A percentile compares a stretch with the other conserved stretches of the same genome.
These are phyloP conservation scores for Tillandsia leiboldiana DNA, from an alignment of 176 grass and related monocot species.

Conservation along the genomic window DNA sequence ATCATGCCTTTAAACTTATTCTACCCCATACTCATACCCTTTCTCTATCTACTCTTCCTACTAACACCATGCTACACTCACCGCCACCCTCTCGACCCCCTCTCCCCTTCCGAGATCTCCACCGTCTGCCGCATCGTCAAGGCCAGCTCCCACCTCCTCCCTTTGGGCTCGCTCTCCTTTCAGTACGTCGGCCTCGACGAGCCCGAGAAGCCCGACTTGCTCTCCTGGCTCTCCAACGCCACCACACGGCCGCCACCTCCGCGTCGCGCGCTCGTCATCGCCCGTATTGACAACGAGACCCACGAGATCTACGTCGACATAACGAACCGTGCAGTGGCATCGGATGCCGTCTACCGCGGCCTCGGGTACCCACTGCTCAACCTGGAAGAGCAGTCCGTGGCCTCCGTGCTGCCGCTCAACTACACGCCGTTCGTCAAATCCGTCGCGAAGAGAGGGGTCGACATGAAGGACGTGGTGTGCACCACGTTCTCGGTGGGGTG, in stretches of 20 bases:
- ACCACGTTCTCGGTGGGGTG: conserved; percentile 39
- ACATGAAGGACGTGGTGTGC: conserved; percentile 41
- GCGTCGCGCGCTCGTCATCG: conserved; percentile 38
- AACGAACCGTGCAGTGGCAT: conserved; percentile 11
- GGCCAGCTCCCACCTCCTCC: conserved; percentile 21
- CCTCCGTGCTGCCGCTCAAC: conserved; percentile 23
- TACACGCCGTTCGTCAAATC: conserved; percentile 51
- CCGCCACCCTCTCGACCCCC: conserved; percentile 51
- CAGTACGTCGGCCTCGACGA: conserved; percentile 88
- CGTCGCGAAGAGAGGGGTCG: conserved; percentile 25
- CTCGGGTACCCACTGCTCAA: conserved; percentile 41
- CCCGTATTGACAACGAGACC: conserved; percentile 26
- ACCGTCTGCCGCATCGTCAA: conserved; percentile 22
- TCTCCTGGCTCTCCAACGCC: not conserved
- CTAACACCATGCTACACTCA: not conserved
- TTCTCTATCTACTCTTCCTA: not conserved
- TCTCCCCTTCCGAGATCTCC: conserved; percentile 34
- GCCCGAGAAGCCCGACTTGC: conserved; percentile 46
- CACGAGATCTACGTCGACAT: conserved; percentile 51
- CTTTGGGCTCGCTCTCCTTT: conserved; percentile 26
- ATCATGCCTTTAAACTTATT: not conserved
- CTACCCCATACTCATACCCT: not conserved
- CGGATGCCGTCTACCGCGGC: conserved; percentile 25
- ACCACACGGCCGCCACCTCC: not conserved
- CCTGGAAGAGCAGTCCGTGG: conserved; percentile 33